phyloP scores from a whole-genome alignment of 306 rosid genomes.

The Astragalus glycyphyllos region DNA sequence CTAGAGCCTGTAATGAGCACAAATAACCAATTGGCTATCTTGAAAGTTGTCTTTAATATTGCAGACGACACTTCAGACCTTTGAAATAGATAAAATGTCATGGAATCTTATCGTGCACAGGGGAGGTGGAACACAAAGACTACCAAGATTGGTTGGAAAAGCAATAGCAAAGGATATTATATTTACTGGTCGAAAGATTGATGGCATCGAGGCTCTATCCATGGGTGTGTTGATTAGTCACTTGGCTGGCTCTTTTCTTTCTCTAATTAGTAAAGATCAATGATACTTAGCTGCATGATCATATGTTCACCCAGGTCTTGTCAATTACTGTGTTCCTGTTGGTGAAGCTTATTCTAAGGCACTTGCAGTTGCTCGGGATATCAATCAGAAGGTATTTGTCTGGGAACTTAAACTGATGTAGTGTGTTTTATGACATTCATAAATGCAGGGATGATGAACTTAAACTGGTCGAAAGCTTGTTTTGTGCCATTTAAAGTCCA shows the following conservation, averaged over 20 bases:
- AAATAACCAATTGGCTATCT: neutral
- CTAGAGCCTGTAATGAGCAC: constrained; percentile 10
- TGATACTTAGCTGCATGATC: constrained; percentile 37
- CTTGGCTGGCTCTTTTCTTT: constrained; percentile 1
- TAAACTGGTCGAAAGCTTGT: no score
- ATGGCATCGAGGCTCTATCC: constrained; percentile 74
- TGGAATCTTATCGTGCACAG: constrained; percentile 56
- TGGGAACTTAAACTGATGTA: constrained; percentile 22
- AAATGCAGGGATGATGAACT: constrained; percentile 18
- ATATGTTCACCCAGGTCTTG: constrained; percentile 65
- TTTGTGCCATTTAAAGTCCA: constrained; percentile 1
- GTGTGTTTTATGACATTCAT: constrained; percentile 17
- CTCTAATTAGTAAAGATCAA: constrained; percentile 7
- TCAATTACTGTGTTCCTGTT: constrained; percentile 79
- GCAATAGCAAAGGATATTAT: constrained; percentile 88
- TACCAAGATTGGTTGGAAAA: constrained; percentile 88
- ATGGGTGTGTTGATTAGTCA: constrained; percentile 60
- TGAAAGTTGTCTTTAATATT: constrained; percentile 2
- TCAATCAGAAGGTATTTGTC: constrained; percentile 74
- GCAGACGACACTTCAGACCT: neutral
- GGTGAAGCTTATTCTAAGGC: constrained; percentile 85
- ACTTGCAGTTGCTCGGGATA: constrained; percentile 73
- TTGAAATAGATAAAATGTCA: constrained; percentile 35
- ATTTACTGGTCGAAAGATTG: constrained; percentile 77
- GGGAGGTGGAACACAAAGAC: constrained; percentile 93